Evolutionary conservation across 2,329 filamentous ascomycete species (phyloP), one percentile per base, ranked within the genome.

Genomic region (Talaromyces islandicus): DNA sequence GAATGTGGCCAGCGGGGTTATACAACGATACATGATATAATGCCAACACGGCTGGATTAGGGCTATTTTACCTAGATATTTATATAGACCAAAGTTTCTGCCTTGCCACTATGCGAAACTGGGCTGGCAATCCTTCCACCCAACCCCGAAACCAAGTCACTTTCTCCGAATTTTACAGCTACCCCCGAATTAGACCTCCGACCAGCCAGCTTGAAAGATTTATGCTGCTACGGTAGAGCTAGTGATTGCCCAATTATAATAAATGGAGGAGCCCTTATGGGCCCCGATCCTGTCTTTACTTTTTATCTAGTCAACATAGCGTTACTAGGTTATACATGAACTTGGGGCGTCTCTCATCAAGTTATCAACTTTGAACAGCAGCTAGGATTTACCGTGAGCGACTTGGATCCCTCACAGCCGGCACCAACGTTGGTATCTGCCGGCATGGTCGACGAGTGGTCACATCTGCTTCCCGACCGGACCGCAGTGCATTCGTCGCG

Each of bases 401-500:
- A 48, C 43, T 48, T 48, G n/a, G 3, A 48, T 48, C 43, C 43
- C 2, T 48, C 43, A 48, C 43, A 24, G 43, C 43, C 43, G 43
- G 43, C 43, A 48, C 29, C 29, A 19, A 51, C 29, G 9, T 11
- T 51, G 43, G 43, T 51, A 14, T 50, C 41, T 57, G 55, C 43
- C n/a, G 19, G 41, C 43, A 57, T 51, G 43, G 43, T 57, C 43
- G 19, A 57, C n/a, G 43, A 57, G 55, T 57, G 55, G 55, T 57
- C 55, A 51, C 11, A 25, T 51, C 43, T 57, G 55, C 55, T 51
- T 38, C 55, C 55, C n/a, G 43, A 29, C 55, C 43, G 29, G n/a
- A 35, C 51, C 55, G 43, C n/a, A 57, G 55, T 32, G 25, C 55
- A 57, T 57, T 57, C 43, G 29, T 57, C 29, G 55, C 55, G 55